Evolutionary conservation across 2,329 filamentous ascomycete genomes (phyloP), one percentile per base, ranked within the genome.

Genomic region (Pseudomassariella vexata): DNA sequence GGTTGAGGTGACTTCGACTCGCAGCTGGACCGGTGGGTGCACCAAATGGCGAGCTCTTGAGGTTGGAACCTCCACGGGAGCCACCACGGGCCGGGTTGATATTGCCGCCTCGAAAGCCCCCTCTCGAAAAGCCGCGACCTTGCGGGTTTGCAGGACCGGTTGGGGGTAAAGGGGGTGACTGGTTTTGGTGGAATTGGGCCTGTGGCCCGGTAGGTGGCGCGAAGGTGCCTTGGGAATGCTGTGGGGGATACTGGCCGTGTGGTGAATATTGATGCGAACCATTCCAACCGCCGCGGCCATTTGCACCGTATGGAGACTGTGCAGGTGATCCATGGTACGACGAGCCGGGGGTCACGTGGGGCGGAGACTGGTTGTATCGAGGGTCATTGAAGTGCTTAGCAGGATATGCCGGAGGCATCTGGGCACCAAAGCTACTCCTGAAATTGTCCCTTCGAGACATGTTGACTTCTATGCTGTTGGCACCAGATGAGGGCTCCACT

Each of bases 41-140:
- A 28, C 55, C 55, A 46, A 56, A 16, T 60, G 53, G 35, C 64
- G 66, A 32, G 16, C 14, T 22, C 19, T 16, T 15, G 15, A 10
- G 24, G 16, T 15, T 8, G 25, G 12, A 77, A 63, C 41, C 66
- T 21, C 78, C 77, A 31, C 81, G 70, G 37, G 71, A 66, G 17
- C 62, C 61, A 24, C 68, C 68, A 29, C 75, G 65, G 19, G 60
- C 62, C 28, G 63, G 46, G 15, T 59, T 62, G 47, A 72, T 77
- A 34, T 75, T 68, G 37, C 69, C 73, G 21, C 69, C 74, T 20
- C 81, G 72, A 47, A 78, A 82, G 11, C 66, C 63, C 23, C 71
- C 70, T 42, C 69, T 63, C 30, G 65, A 66, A 31, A 60, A 60
- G 2, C 62, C 62, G 18, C 62, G 57, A 5, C 60, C 69, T 25